A percentile compares a stretch with the other conserved stretches of the same genome.
Conservation (phyloP, 2,329 filamentous ascomycete species). For the Ophiostoma novo-ulmi region DNA sequence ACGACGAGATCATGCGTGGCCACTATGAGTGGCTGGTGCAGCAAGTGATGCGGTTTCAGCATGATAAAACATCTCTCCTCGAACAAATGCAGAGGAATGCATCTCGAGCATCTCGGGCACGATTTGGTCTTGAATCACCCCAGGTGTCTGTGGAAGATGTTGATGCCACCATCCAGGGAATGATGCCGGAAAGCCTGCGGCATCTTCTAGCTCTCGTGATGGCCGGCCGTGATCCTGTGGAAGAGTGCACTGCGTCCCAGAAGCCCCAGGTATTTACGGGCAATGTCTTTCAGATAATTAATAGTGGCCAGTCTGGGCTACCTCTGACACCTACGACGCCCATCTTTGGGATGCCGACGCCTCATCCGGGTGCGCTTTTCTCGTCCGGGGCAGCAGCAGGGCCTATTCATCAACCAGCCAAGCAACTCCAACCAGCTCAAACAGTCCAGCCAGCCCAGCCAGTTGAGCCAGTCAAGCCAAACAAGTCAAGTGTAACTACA, state of each 20-base stretch:
- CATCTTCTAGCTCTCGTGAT: neutral
- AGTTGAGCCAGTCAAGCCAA: neutral
- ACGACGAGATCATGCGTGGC: slow-evolving; percentile 8
- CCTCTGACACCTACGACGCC: neutral
- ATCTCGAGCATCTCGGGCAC: too few species aligned
- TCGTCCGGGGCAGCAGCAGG: neutral
- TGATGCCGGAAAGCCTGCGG: neutral
- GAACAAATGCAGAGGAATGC: neutral
- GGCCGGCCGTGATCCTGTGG: neutral
- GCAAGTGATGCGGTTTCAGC: slow-evolving; percentile 16
- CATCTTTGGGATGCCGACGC: neutral
- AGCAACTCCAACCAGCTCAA: neutral
- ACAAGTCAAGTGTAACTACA: neutral
- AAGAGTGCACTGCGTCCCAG: neutral
- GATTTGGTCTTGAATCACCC: neutral
- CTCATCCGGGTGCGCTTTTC: neutral
- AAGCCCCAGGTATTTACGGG: neutral
- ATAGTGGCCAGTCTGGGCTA: neutral
- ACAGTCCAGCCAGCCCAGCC: too few species aligned
- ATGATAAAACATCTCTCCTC: slow-evolving; percentile 15
- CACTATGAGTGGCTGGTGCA: slow-evolving; percentile 8
- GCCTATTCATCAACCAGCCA: neutral
- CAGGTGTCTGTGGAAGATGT: neutral
- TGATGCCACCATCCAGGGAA: neutral
- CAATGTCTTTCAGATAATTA: neutral